Base-by-base conservation (phyloP, 1,284 basidiomycete genomes). In the Pseudozyma sp. region DNA sequence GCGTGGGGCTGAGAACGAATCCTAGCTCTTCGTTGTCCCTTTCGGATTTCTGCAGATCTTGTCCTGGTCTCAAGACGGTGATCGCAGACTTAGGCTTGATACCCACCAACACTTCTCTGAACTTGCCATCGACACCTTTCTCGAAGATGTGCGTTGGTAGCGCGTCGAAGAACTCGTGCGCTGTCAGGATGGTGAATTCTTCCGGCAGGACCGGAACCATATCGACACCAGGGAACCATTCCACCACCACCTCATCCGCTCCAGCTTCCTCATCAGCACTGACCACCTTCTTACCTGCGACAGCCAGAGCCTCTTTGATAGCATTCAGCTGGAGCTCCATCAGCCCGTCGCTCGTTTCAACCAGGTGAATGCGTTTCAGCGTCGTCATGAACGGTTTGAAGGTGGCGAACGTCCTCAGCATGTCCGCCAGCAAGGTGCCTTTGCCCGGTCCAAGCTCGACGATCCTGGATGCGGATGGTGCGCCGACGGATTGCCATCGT, bases 111-210 rank as follows among this genome's bases (percentile, higher is more conserved):
- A 98, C 89, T 85, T 98, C 96, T 57, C 92, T 89, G 90, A 94
- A 97, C 42, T 58, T 73, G 1, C 93, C 94, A 40, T 90, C 87
- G 6, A 49, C 17, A 7, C 78, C 76, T 61, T 81, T 81, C 87
- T 97, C 90, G 48, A 99, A 87, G 34, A 96, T 87, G 84, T 97
- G 93, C 51, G 97, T 90, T 0, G 96, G 96, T 51, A 99, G 87
- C 0, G 96, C 96, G 81, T 99, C 97, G 73, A 99, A 98, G 86
- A 99, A 97, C 83, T 99, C 97, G 84, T 99, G 96, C 0, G 96
- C 97, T 7, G 97, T 86, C 19, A 97, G 85, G 87, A 97, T 90
- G 0, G 94, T 97, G 84, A 91, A 98, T 43, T 64, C 52, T 4
- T 56, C 80, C 84, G 79, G 53, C 85, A 86, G 77, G 24, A 86